A percentile compares a stretch with the other conserved stretches of the same genome.
Evolutionary conservation across 208 protist genomes (phyloP).

Genomic region (Leptomonas pyrrhocoris): DNA sequence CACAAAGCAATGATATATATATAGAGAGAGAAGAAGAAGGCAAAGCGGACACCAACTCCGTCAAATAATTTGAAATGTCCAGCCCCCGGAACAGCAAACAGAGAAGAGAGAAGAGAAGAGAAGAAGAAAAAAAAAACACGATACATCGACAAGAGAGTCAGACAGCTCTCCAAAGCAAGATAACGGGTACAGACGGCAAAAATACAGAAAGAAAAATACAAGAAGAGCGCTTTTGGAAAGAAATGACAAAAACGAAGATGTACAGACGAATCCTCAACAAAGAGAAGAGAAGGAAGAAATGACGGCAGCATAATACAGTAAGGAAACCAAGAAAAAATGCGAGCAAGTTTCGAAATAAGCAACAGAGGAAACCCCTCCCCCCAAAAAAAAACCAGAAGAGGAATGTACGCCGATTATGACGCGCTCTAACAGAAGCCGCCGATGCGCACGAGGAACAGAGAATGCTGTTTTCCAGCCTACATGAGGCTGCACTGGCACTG

Average conservation of each 20-base stretch:
- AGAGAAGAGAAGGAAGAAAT: neutral
- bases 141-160: slow-evolving; percentile 4
- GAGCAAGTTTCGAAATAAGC: no score
- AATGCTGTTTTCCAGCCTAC: slow-evolving; percentile 46
- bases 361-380: no score
- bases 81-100: neutral
- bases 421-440: neutral
- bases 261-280: neutral
- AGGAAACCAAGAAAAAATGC: no score
- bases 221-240: neutral
- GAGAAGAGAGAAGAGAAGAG: neutral
- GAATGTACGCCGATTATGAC: neutral
- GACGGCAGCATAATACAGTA: neutral
- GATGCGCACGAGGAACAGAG: no score
- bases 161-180: no score
- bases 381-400: neutral
- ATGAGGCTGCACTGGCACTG: slow-evolving; percentile 66
- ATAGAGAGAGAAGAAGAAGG: no score
- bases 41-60: no score
- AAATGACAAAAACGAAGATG: neutral
- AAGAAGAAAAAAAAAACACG: neutral
- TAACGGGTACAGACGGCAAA: no score
- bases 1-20: no score
- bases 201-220: slow-evolving; percentile 7
- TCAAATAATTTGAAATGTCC: neutral